phyloP scores from a whole-genome alignment of 2,329 filamentous ascomycete genomes.

The Clathrospora elynae region DNA sequence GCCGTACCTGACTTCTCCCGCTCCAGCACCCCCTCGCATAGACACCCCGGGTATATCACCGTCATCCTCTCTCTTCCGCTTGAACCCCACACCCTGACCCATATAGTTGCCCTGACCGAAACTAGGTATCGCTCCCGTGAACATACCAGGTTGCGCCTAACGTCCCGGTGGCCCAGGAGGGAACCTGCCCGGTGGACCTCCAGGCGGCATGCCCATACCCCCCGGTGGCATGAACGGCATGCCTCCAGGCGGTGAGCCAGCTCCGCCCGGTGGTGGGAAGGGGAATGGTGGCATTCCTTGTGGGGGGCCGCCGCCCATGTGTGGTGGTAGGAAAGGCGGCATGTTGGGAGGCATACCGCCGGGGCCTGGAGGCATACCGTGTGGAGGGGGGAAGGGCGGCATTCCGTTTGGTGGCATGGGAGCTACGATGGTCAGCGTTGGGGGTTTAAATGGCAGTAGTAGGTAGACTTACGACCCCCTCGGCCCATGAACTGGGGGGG shows the following conservation, averaged over 20 bases:
- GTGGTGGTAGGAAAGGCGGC: constrained; percentile 49
- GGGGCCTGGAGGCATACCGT: constrained; percentile 42
- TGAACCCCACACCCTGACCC: constrained; percentile 8
- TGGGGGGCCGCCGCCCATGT: constrained; percentile 31
- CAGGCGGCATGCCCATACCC: constrained; percentile 27
- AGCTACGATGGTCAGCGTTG: constrained; percentile 13
- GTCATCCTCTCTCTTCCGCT: constrained; percentile 16
- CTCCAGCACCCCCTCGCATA: constrained; percentile 16
- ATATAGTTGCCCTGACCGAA: constrained; percentile 7
- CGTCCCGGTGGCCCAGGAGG: constrained; percentile 37
- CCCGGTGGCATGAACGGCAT: constrained; percentile 29
- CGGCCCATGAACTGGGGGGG: constrained; percentile 51
- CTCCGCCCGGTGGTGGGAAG: constrained; percentile 30
- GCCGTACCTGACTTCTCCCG: constrained; percentile 3
- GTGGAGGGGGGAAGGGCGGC: constrained; percentile 41
- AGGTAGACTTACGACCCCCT: constrained; percentile 44
- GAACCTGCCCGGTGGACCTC: constrained; percentile 31
- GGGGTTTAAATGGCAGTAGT: neutral
- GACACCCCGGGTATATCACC: constrained; percentile 23
- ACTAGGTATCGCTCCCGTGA: constrained; percentile 12
- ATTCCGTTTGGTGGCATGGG: constrained; percentile 40
- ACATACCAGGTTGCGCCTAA: constrained; percentile 22
- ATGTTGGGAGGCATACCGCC: constrained; percentile 39
- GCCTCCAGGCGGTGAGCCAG: constrained; percentile 41
- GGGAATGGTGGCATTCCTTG: constrained; percentile 40